Conservation (phyloP, 2,329 filamentous ascomycete species). For the Rutstroemia sydowiana region DNA sequence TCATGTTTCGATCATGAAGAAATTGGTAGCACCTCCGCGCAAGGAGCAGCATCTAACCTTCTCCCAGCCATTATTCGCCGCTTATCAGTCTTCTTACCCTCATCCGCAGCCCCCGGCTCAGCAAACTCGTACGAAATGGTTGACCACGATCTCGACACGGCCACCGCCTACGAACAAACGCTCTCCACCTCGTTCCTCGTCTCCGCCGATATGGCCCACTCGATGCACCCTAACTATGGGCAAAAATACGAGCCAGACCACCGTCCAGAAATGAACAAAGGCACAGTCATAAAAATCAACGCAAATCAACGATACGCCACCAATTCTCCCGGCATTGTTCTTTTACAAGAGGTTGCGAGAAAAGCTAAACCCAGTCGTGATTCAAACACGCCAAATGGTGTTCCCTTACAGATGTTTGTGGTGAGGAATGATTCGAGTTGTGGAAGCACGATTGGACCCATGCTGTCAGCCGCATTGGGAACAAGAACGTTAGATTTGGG, state of each 20-base stretch:
- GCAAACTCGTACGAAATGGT: slow-evolving; percentile 58
- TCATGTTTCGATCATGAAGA: slow-evolving; percentile 97
- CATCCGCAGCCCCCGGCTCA: slow-evolving; percentile 33
- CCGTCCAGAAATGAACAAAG: slow-evolving; percentile 91
- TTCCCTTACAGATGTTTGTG: slow-evolving; percentile 92
- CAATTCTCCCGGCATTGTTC: slow-evolving; percentile 88
- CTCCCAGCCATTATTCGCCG: slow-evolving; percentile 81
- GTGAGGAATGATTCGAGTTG: slow-evolving; percentile 93
- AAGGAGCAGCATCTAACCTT: slow-evolving; percentile 89
- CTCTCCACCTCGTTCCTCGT: slow-evolving; percentile 86
- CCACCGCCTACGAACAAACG: slow-evolving; percentile 89
- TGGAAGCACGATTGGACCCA: slow-evolving; percentile 96
- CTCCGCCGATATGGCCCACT: slow-evolving; percentile 96
- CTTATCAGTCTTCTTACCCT: slow-evolving; percentile 67
- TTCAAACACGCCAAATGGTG: slow-evolving; percentile 45
- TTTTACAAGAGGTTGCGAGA: slow-evolving; percentile 79
- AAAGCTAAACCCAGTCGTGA: slow-evolving; percentile 44
- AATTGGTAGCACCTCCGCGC: slow-evolving; percentile 85
- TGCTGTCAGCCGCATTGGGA: slow-evolving; percentile 80
- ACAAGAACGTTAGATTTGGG: slow-evolving; percentile 85
- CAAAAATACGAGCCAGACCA: slow-evolving; percentile 88
- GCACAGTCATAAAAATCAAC: slow-evolving; percentile 95
- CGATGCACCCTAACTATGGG: slow-evolving; percentile 89
- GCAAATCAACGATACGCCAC: slow-evolving; percentile 96
- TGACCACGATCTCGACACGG: slow-evolving; percentile 45